These are phyloP conservation scores for Ophiostoma himal-ulmi DNA, from an alignment of 2,329 filamentous ascomycete species.

Conservation along the genomic window DNA sequence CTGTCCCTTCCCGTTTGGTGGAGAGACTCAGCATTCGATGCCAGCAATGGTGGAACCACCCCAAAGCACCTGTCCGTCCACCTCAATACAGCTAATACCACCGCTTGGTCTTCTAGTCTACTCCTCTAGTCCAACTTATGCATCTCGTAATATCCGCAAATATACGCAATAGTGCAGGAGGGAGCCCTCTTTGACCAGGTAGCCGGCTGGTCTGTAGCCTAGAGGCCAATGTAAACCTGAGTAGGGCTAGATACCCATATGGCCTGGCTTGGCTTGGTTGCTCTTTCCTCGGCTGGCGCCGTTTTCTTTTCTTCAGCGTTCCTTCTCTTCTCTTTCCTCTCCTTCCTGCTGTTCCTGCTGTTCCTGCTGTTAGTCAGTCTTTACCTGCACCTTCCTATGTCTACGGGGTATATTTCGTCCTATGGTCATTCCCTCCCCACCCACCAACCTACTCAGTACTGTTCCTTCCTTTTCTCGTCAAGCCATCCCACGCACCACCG, in stretches of 20 bases:
- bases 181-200: neutral
- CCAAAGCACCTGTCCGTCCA: neutral
- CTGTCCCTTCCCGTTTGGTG: constrained; percentile 3
- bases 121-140: neutral
- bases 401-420: too few species aligned
- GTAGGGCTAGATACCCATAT: too few species aligned
- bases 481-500: neutral
- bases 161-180: neutral
- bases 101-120: neutral
- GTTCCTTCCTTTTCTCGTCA: neutral
- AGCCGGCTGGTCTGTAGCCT: neutral
- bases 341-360: neutral
- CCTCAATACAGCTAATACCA: neutral
- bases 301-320: constrained; percentile 4
- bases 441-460: too few species aligned
- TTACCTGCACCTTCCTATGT: neutral
- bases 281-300: constrained; percentile 11
- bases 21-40: neutral
- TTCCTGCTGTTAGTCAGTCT: neutral
- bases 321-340: neutral
- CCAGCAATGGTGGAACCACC: constrained; percentile 1
- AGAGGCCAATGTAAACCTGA: neutral
- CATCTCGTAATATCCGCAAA: neutral
- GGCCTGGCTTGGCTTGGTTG: neutral
- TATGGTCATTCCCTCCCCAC: neutral